Evolutionary conservation across 768 basidiomycete genomes (phyloP).

Genomic region (Russula lepida): DNA sequence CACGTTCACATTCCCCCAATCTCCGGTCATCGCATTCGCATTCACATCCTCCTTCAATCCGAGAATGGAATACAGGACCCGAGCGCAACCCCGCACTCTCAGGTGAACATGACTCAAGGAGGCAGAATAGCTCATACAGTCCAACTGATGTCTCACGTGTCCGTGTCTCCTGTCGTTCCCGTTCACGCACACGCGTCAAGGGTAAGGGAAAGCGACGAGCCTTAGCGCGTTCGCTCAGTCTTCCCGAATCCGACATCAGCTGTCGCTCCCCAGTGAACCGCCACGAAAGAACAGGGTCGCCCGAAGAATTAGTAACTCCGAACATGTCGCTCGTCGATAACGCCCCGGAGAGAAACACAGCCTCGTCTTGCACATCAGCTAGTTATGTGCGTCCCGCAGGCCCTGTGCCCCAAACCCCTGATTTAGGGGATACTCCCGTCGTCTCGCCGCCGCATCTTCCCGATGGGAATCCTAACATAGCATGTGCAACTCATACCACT

Average conservation of each 20-base stretch:
- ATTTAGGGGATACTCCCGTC: background rate
- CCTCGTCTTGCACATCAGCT: background rate
- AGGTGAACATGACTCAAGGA: background rate
- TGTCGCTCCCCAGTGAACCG: background rate
- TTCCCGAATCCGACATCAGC: background rate
- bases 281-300: background rate
- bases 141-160: background rate
- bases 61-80: background rate
- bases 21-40: slow-evolving; percentile 11
- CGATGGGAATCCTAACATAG: background rate
- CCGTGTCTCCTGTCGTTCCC: too few species aligned
- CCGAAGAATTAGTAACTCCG: background rate
- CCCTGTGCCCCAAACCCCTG: background rate
- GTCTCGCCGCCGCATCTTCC: background rate
- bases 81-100: background rate
- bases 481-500: background rate
- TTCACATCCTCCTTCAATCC: slow-evolving; percentile 20
- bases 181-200: background rate
- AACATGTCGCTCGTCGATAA: background rate
- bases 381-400: background rate
- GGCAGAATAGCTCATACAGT: background rate
- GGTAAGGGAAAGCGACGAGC: slow-evolving; percentile 12
- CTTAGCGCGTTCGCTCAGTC: background rate
- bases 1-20: slow-evolving; percentile 24
- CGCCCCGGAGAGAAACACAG: background rate